Evolutionary conservation across 1,284 basidiomycete species (phyloP).

Genomic region (Dichomitus squalens): DNA sequence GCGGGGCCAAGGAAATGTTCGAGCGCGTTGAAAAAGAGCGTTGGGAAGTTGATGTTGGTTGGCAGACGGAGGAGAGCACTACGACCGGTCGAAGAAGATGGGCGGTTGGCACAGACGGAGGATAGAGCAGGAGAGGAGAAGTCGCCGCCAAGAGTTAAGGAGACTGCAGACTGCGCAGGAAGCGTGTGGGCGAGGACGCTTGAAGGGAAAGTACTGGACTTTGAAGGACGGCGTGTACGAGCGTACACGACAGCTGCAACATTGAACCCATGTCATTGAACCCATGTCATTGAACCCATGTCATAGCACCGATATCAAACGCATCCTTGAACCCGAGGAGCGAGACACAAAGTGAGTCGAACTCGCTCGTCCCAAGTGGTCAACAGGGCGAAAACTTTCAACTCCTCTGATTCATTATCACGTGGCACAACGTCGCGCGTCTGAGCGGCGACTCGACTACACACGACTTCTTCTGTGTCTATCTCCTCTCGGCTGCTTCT

Average conservation of each 20-base stretch:
- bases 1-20: constrained; percentile 85
- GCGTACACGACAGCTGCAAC: constrained; percentile 87
- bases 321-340: constrained; percentile 4
- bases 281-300: too few species aligned
- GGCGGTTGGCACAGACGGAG: constrained; percentile 40
- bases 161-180: constrained; percentile 64
- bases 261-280: too few species aligned
- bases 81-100: constrained; percentile 45
- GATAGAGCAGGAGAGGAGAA: constrained; percentile 49
- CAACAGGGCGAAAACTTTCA: too few species aligned
- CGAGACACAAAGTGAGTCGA: not conserved
- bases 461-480: too few species aligned
- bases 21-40: constrained; percentile 83
- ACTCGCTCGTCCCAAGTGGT: too few species aligned
- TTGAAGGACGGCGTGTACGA: constrained; percentile 86
- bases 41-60: constrained; percentile 71
- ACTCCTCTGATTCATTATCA: too few species aligned
- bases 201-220: constrained; percentile 79
- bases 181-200: constrained; percentile 52
- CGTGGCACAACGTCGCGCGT: too few species aligned
- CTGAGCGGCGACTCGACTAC: too few species aligned
- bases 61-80: constrained; percentile 55
- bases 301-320: not conserved
- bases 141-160: constrained; percentile 54
- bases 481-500: too few species aligned